Conservation (phyloP, 23 red algal species). For the Gracilaria vermiculophylla region DNA sequence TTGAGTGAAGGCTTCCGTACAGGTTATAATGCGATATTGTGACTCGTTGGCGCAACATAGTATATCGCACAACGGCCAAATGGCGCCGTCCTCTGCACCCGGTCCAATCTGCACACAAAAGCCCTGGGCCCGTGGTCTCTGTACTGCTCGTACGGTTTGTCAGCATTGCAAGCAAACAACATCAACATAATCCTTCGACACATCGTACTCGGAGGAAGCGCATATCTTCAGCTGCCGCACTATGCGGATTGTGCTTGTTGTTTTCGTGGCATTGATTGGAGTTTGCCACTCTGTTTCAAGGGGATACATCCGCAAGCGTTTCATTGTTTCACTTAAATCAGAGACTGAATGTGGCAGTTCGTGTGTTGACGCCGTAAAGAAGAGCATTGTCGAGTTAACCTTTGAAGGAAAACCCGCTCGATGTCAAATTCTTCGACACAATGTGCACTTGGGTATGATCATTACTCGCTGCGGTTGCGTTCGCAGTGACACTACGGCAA, state of each 20-base stretch:
- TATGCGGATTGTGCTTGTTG: background rate
- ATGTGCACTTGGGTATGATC: slow-evolving; percentile 36
- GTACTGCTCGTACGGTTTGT: background rate
- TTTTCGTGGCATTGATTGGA: background rate
- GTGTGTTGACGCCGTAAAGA: slow-evolving; percentile 13
- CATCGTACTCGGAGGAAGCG: background rate
- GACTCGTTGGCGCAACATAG: background rate
- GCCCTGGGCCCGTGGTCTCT: background rate
- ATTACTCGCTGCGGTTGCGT: slow-evolving; percentile 10
- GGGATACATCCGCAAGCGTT: slow-evolving; percentile 1
- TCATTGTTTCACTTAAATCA: background rate
- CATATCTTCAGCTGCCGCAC: background rate
- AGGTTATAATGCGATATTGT: background rate
- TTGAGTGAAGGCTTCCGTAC: background rate
- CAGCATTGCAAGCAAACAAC: background rate
- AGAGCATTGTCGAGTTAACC: background rate
- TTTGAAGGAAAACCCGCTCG: slow-evolving; percentile 13
- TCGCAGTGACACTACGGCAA: slow-evolving; percentile 8
- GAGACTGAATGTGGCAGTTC: background rate
- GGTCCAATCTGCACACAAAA: background rate
- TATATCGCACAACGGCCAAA: background rate
- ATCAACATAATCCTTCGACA: slow-evolving; percentile 1
- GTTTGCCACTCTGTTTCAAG: background rate
- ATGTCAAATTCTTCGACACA: slow-evolving; percentile 20
- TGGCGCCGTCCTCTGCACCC: background rate